phyloP scores from a whole-genome alignment of 768 basidiomycete genomes.

The Serpula lacrymans region DNA sequence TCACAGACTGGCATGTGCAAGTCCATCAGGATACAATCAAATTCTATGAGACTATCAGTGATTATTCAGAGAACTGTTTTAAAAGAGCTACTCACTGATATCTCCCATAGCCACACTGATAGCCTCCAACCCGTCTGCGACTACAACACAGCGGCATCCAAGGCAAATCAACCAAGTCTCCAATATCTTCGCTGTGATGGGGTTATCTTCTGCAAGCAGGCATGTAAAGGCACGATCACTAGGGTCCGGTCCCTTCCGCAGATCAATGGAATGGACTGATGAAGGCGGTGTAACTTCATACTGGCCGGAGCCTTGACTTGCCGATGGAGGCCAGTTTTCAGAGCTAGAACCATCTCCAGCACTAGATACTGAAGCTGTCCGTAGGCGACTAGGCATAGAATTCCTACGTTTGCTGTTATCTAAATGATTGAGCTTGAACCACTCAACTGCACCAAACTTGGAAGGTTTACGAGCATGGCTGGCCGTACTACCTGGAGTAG shows the following conservation, averaged over 20 bases:
- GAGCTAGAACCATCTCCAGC: slow-evolving; percentile 76
- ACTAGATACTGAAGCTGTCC: slow-evolving; percentile 84
- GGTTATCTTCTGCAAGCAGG: slow-evolving; percentile 94
- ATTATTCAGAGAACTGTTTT: neutral
- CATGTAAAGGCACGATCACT: slow-evolving; percentile 89
- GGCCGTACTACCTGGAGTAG: slow-evolving; percentile 64
- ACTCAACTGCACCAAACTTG: slow-evolving; percentile 82
- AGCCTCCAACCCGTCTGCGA: slow-evolving; percentile 94
- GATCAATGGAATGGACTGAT: slow-evolving; percentile 81
- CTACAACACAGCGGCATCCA: slow-evolving; percentile 94
- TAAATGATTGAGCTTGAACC: slow-evolving; percentile 81
- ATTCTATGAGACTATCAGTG: slow-evolving; percentile 51
- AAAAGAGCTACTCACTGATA: slow-evolving; percentile 72
- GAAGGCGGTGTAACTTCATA: slow-evolving; percentile 71
- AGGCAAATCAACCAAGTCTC: slow-evolving; percentile 91
- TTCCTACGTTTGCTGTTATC: slow-evolving; percentile 75
- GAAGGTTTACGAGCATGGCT: slow-evolving; percentile 81
- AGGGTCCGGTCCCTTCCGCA: slow-evolving; percentile 74
- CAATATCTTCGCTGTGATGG: slow-evolving; percentile 96
- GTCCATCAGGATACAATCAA: slow-evolving; percentile 95
- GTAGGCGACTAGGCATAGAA: slow-evolving; percentile 83
- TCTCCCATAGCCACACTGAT: slow-evolving; percentile 97
- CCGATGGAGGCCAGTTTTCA: slow-evolving; percentile 65
- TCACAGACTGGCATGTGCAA: slow-evolving; percentile 90
- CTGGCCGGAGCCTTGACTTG: slow-evolving; percentile 50